These are phyloP conservation scores for Diaporthe sp. DNA, from an alignment of 2,329 filamentous ascomycete species.

Conservation along the genomic window DNA sequence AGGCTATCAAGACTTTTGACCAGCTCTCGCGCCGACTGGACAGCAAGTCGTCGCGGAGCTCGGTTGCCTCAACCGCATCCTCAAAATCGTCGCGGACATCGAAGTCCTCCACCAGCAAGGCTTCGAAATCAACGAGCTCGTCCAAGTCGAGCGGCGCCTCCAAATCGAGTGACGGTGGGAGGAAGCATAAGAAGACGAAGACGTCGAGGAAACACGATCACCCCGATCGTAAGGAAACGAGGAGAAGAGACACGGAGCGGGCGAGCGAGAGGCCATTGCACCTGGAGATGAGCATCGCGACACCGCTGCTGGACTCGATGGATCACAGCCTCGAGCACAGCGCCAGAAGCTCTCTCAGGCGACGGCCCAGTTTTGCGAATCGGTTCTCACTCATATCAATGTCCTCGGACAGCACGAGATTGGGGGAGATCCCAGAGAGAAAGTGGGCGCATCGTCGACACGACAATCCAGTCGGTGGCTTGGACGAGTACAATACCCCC, in stretches of 20 bases:
- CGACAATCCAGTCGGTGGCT: constrained; percentile 38
- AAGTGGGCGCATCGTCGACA: constrained; percentile 44
- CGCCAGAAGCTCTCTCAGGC: constrained; percentile 29
- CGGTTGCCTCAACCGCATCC: constrained; percentile 35
- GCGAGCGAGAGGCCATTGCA: constrained; percentile 5
- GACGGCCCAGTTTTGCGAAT: constrained; percentile 39
- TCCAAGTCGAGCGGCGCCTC: constrained; percentile 17
- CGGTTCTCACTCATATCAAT: constrained; percentile 50
- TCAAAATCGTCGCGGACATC: constrained; percentile 17
- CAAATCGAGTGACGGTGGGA: constrained; percentile 6
- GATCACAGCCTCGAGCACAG: constrained; percentile 17
- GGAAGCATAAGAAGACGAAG: neutral
- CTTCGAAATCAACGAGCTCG: constrained; percentile 12
- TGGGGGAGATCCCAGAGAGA: constrained; percentile 52
- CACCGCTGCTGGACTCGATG: constrained; percentile 36
- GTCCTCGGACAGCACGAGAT: constrained; percentile 51
- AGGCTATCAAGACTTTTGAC: constrained; percentile 64
- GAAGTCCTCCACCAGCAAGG: constrained; percentile 16
- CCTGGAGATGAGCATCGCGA: constrained; percentile 15
- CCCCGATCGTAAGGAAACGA: neutral
- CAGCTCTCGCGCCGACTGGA: constrained; percentile 56
- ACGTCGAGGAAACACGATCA: constrained; percentile 1
- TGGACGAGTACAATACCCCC: constrained; percentile 48
- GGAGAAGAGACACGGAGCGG: neutral
- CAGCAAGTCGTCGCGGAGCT: constrained; percentile 44